phyloP scores from a whole-genome alignment of 2,329 filamentous ascomycete genomes.

The Coniochaeta ligniaria region DNA sequence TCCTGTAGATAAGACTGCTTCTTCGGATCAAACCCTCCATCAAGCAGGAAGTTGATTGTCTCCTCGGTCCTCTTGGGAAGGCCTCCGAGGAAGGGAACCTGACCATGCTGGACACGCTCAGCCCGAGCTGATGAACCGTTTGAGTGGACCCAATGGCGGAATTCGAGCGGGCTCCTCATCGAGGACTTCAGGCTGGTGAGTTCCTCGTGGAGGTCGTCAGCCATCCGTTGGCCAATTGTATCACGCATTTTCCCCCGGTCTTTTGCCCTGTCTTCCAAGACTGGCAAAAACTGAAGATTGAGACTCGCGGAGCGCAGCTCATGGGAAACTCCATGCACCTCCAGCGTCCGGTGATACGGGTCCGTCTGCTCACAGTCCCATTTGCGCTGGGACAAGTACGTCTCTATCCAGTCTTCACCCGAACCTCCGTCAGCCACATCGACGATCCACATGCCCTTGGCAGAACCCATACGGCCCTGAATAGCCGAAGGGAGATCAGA shows the following conservation, averaged over 20 bases:
- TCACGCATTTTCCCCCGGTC: slow-evolving; percentile 34
- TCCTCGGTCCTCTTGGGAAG: slow-evolving; percentile 44
- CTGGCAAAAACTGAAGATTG: slow-evolving; percentile 62
- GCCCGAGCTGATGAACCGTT: slow-evolving; percentile 19
- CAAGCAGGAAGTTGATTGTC: slow-evolving; percentile 45
- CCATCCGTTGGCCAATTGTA: slow-evolving; percentile 41
- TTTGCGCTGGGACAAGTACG: slow-evolving; percentile 61
- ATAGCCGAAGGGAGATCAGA: slow-evolving; percentile 53
- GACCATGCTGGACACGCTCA: slow-evolving; percentile 29
- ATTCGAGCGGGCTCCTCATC: slow-evolving; percentile 38
- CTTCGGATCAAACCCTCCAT: slow-evolving; percentile 50
- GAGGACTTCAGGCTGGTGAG: slow-evolving; percentile 43
- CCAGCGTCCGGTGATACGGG: slow-evolving; percentile 52
- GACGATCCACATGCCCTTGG: slow-evolving; percentile 70
- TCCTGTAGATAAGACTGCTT: slow-evolving; percentile 41
- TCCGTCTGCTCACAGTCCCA: slow-evolving; percentile 48
- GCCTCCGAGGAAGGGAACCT: slow-evolving; percentile 37
- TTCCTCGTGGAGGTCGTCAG: slow-evolving; percentile 40
- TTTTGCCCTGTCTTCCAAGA: slow-evolving; percentile 54
- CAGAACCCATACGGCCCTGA: slow-evolving; percentile 64
- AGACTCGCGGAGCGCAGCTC: slow-evolving; percentile 45
- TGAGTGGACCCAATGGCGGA: slow-evolving; percentile 48
- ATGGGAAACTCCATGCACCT: slow-evolving; percentile 46
- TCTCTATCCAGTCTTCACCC: slow-evolving; percentile 58
- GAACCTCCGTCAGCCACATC: slow-evolving; percentile 39